A percentile compares a stretch with the other conserved stretches of the same genome.
Evolutionary conservation across 441 rosid species (phyloP).

Genomic region (Rhodomyrtus psidioides): DNA sequence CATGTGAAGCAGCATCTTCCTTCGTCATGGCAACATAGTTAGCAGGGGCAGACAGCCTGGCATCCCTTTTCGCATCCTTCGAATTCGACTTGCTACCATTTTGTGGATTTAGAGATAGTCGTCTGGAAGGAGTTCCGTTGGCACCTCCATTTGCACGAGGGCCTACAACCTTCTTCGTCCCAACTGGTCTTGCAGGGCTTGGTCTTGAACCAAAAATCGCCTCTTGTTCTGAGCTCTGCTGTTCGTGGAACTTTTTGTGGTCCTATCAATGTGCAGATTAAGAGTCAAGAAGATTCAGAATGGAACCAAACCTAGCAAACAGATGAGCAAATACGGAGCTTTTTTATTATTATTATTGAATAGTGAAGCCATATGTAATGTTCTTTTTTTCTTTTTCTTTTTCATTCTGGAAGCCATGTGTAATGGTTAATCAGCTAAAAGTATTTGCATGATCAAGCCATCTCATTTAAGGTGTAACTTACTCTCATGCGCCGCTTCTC

Average conservation of each 20-base stretch:
- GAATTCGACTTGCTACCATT: constrained; percentile 60
- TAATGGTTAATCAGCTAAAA: background rate
- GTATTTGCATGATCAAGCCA: background rate
- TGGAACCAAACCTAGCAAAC: background rate
- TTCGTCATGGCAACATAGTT: constrained; percentile 74
- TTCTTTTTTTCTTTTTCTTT: too few relatives aligned
- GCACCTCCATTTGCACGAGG: constrained; percentile 64
- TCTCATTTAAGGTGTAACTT: constrained; percentile 5
- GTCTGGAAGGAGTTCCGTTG: constrained; percentile 76
- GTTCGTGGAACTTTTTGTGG: constrained; percentile 84
- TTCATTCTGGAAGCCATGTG: background rate
- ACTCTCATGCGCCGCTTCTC: constrained; percentile 82
- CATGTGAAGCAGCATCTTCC: constrained; percentile 73
- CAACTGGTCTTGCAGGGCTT: constrained; percentile 76
- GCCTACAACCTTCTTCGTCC: constrained; percentile 60
- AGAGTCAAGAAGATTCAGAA: background rate
- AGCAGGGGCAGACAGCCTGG: constrained; percentile 59
- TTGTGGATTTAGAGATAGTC: constrained; percentile 68
- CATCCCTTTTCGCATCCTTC: constrained; percentile 79
- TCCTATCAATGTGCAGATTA: constrained; percentile 31
- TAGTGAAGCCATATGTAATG: background rate
- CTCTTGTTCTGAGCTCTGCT: constrained; percentile 77
- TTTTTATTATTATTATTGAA: background rate
- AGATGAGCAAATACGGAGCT: background rate
- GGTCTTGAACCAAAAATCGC: constrained; percentile 59